phyloP scores from a whole-genome alignment of 345 rosid genomes.

The Ceriops tagal region DNA sequence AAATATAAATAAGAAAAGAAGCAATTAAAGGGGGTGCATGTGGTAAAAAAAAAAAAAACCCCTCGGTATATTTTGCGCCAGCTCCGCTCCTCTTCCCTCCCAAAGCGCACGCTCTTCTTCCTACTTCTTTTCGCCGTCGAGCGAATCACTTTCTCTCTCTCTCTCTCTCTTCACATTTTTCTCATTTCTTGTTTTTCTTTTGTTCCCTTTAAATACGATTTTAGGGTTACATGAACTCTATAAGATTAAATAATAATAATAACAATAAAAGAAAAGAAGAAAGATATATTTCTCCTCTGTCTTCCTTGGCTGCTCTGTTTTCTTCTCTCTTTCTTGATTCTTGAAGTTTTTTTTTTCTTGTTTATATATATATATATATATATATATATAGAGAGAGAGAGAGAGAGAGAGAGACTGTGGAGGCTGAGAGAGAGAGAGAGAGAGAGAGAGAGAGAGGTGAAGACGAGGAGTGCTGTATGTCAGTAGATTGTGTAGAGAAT shows the following conservation, averaged over 20 bases:
- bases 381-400: not conserved
- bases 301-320: too few species aligned
- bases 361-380: too few species aligned
- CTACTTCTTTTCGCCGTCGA: not conserved
- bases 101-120: not conserved
- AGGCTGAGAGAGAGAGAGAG: not conserved
- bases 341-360: not conserved
- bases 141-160: not conserved
- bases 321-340: not conserved
- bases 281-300: not conserved
- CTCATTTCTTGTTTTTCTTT: not conserved
- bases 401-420: not conserved
- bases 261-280: not conserved
- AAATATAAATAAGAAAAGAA: not conserved
- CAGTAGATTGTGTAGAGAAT: slow-evolving; percentile 66
- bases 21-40: slow-evolving; percentile 6
- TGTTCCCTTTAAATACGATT: too few species aligned
- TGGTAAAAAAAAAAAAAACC: not conserved
- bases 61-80: not conserved
- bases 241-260: not conserved
- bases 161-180: not conserved
- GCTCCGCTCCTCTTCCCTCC: not conserved
- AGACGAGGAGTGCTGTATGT: slow-evolving; percentile 72
- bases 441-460: not conserved
- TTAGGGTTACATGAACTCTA: too few species aligned